Percentiles rank a stretch among this genome's conserved stretches.
Evolutionary conservation across 345 rosid genomes (phyloP).

Genomic region (Arabis hirsuta): DNA sequence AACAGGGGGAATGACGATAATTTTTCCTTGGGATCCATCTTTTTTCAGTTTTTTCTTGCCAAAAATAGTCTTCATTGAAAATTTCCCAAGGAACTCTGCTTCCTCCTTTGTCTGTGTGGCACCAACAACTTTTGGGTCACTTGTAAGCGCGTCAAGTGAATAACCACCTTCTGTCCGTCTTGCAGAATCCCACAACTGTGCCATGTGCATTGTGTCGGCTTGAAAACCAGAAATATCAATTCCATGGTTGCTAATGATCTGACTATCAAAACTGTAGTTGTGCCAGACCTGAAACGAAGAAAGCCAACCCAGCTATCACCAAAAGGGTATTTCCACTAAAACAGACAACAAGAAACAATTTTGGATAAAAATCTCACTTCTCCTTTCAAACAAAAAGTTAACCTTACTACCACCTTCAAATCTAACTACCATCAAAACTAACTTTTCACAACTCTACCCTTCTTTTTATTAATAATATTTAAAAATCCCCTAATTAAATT

Average conservation of each 20-base stretch:
- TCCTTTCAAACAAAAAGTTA: too few species aligned
- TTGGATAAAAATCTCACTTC: too few species aligned
- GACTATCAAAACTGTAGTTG: slow-evolving; percentile 95
- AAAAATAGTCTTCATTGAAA: slow-evolving; percentile 87
- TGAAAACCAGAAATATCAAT: slow-evolving; percentile 81
- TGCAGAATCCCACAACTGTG: slow-evolving; percentile 93
- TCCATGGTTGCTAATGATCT: slow-evolving; percentile 79
- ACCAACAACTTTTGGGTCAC: slow-evolving; percentile 63
- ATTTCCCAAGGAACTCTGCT: slow-evolving; percentile 73
- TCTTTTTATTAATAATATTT: too few species aligned
- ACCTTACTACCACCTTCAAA: too few species aligned
- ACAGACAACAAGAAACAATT: not conserved
- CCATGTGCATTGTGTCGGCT: slow-evolving; percentile 99
- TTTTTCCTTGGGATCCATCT: slow-evolving; percentile 91
- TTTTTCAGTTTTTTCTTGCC: slow-evolving; percentile 80
- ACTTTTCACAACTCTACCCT: too few species aligned
- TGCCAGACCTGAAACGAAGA: slow-evolving; percentile 81
- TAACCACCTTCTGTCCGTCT: slow-evolving; percentile 80
- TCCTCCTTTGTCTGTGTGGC: slow-evolving; percentile 47
- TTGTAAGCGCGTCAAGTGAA: slow-evolving; percentile 93
- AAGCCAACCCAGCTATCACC: slow-evolving; percentile 15
- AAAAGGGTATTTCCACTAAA: not conserved
- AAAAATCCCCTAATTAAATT: too few species aligned
- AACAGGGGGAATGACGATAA: slow-evolving; percentile 66
- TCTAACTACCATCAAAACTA: too few species aligned